A percentile compares a stretch with the other conserved stretches of the same genome.
Conservation (phyloP, 495 filamentous ascomycete genomes). For the Lasiosphaeria ovina region DNA sequence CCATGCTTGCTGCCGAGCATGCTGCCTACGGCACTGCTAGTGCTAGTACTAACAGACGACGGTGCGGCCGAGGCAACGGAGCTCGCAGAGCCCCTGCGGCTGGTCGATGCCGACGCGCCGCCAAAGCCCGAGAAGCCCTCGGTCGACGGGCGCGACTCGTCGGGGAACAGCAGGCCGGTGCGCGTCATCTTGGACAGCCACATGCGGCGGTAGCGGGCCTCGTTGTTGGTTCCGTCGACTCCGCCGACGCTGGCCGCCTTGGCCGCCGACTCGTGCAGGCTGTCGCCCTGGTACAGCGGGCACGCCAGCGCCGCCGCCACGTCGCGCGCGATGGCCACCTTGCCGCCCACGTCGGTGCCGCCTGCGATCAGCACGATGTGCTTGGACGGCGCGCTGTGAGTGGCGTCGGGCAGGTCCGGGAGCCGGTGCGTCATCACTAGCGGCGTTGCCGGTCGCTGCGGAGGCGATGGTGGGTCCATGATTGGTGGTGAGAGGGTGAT, state of each 20-base stretch:
- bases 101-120: slow-evolving; percentile 15
- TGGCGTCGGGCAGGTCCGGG: slow-evolving; percentile 11
- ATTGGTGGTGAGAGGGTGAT: too few relatives aligned
- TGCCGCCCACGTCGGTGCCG: slow-evolving; percentile 16
- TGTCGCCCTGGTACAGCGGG: slow-evolving; percentile 23
- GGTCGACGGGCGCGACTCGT: slow-evolving; percentile 22
- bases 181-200: slow-evolving; percentile 26
- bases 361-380: slow-evolving; percentile 23
- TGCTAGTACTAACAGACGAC: too few relatives aligned
- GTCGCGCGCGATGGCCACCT: slow-evolving; percentile 19
- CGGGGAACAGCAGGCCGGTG: slow-evolving; percentile 23
- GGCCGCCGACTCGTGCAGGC: slow-evolving; percentile 19
- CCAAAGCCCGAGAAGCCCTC: slow-evolving; percentile 18
- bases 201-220: slow-evolving; percentile 24
- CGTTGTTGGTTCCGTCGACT: slow-evolving; percentile 6
- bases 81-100: slow-evolving; percentile 14
- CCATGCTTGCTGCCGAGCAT: slow-evolving; percentile 3
- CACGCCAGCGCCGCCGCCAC: slow-evolving; percentile 18
- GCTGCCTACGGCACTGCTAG: too few relatives aligned
- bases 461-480: slow-evolving; percentile 10
- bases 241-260: slow-evolving; percentile 19
- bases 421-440: slow-evolving; percentile 21
- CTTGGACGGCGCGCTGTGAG: slow-evolving; percentile 12
- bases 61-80: slow-evolving; percentile 12
- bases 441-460: slow-evolving; percentile 20